Base-by-base conservation (phyloP, 169 alveolate genomes). In the Pseudocohnilembus persalinus region DNA sequence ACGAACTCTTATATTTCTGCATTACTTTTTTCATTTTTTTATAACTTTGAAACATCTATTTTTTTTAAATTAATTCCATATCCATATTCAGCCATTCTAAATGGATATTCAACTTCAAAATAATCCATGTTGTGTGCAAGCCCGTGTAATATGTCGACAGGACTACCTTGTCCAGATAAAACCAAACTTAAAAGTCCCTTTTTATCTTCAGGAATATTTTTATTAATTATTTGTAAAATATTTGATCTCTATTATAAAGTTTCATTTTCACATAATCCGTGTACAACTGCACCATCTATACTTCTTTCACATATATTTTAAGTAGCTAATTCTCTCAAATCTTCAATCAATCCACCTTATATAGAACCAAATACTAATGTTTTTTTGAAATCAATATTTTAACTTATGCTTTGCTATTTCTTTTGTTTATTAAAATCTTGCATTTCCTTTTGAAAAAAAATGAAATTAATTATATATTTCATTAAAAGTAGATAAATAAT, bases 41-140 rank as follows among this genome's bases (percentile, higher is more conserved):
- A 28, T 1, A n/a, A 6, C 0, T 34, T 49, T 63, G 16, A 49
- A n/a, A 34, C 25, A 79, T 79, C 30, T 24, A 79, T 34, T 20
- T 4, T 4, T 20, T 35, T 24, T 63, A 79, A 79, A 31, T 34
- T 79, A 1, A 79, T n/a, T 29, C 76, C 84, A 0, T 16, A 33
- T 16, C 33, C 63, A 49, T 30, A 0, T 25, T 79, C 75, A 0
- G 84, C 84, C 24, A 79, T 49, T 49, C 49, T 27, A 63, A 34
- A 34, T 0, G 84, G 84, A 79, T 79, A 79, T 28, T 79, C 84
- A 0, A 79, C 84, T 79, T 79, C 84, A 79, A 64, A 79, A 29
- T 79, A 79, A 29, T 79, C 84, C 28, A 79, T 29, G 0, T 76
- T 76, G 29, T 29, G 20, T 35, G 33, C 16, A 29, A 79, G 30